Evolutionary conservation across 768 basidiomycete species (phyloP).

Genomic region (Cystobasidium tubakii): DNA sequence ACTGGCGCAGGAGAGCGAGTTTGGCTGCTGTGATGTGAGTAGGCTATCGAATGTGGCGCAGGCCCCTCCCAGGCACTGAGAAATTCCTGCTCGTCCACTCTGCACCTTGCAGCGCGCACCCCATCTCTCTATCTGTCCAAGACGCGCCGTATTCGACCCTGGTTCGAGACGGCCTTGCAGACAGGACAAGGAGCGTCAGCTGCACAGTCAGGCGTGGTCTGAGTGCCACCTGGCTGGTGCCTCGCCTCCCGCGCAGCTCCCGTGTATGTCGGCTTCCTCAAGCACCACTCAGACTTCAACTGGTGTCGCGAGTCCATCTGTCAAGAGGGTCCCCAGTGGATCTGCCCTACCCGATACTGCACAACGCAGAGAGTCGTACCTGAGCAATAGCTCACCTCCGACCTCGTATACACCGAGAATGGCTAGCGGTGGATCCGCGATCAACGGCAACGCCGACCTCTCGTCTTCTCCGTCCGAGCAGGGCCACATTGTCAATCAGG

Average conservation of each 20-base stretch:
- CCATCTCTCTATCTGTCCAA: too few relatives aligned
- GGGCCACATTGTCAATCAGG: neutral
- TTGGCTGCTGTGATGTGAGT: too few relatives aligned
- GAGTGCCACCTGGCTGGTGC: too few relatives aligned
- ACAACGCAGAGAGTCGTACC: neutral
- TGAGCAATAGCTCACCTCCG: neutral
- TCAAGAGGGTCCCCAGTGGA: neutral
- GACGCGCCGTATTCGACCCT: too few relatives aligned
- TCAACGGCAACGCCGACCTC: neutral
- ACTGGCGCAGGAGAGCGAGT: too few relatives aligned
- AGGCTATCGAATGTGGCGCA: too few relatives aligned
- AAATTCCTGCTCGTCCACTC: too few relatives aligned
- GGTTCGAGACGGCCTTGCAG: too few relatives aligned
- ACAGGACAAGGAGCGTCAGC: too few relatives aligned
- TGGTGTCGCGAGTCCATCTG: neutral
- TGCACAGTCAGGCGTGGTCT: neutral
- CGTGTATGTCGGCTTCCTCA: neutral
- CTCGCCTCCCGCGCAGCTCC: too few relatives aligned
- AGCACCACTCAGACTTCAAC: neutral
- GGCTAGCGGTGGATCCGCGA: neutral
- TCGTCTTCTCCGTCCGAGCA: neutral
- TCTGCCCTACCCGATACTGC: neutral
- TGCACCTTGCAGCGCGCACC: too few relatives aligned
- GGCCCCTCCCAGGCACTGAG: too few relatives aligned
- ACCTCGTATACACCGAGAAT: neutral